A percentile compares a stretch with the other conserved stretches of the same genome.
Evolutionary conservation across 2,329 filamentous ascomycete species (phyloP).

Genomic region (Amauroascus niger): DNA sequence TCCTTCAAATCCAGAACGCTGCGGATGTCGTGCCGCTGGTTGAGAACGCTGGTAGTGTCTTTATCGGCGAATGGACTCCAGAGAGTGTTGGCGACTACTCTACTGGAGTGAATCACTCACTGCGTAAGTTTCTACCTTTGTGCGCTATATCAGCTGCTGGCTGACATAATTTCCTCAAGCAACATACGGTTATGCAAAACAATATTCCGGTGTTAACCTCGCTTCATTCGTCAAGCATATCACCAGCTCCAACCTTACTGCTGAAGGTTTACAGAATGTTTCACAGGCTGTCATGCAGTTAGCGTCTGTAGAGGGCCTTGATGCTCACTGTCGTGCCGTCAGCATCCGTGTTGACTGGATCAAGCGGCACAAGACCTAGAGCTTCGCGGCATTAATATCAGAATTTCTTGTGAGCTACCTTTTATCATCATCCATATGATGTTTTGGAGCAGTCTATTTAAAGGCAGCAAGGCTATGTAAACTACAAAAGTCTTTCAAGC

Average conservation of each 20-base stretch:
- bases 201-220: conserved; percentile 95
- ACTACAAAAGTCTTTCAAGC: background rate
- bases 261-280: conserved; percentile 74
- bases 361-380: conserved; percentile 7
- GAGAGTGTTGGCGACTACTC: conserved; percentile 98
- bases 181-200: conserved; percentile 95
- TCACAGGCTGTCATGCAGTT: conserved; percentile 88
- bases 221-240: conserved; percentile 97
- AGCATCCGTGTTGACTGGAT: conserved; percentile 42
- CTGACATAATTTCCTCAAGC: conserved; percentile 45
- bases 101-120: conserved; percentile 91
- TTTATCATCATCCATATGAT: background rate
- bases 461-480: background rate
- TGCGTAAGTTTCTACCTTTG: conserved; percentile 58
- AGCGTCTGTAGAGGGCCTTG: conserved; percentile 85
- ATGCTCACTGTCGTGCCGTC: conserved; percentile 75
- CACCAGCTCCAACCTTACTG: conserved; percentile 82
- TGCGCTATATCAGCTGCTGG: background rate
- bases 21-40: conserved; percentile 66
- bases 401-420: background rate
- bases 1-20: conserved; percentile 75
- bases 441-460: background rate
- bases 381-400: background rate
- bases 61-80: conserved; percentile 91
- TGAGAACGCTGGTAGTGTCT: conserved; percentile 90